Conservation (phyloP, 2,329 filamentous ascomycete species). For the Teratosphaeria destructans region DNA sequence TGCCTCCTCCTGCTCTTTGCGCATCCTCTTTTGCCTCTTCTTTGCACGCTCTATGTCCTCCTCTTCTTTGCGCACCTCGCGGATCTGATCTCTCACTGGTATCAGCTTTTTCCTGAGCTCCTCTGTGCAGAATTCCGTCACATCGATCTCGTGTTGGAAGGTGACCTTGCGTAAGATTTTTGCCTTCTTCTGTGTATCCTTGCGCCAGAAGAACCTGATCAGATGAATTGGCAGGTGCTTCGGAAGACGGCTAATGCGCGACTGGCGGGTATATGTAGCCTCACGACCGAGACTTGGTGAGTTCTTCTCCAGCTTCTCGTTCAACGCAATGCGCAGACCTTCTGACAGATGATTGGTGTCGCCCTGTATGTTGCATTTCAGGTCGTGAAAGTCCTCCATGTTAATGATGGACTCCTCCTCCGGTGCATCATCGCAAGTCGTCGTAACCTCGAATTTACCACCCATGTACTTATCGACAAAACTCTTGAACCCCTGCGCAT, state of each 20-base stretch:
- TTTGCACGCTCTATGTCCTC: conserved; percentile 83
- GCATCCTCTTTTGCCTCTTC: conserved; percentile 75
- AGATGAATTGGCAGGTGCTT: conserved; percentile 97
- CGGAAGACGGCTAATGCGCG: conserved; percentile 78
- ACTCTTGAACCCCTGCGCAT: conserved; percentile 43
- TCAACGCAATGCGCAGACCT: conserved; percentile 70
- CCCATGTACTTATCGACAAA: conserved; percentile 78
- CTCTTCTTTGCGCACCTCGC: conserved; percentile 89
- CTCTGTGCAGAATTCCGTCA: conserved; percentile 91
- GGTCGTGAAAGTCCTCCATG: conserved; percentile 74
- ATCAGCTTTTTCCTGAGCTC: conserved; percentile 72
- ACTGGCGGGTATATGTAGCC: conserved; percentile 78
- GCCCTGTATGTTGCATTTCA: conserved; percentile 88
- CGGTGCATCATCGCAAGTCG: conserved; percentile 78
- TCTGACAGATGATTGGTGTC: conserved; percentile 85
- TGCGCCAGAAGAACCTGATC: conserved; percentile 96
- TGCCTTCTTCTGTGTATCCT: conserved; percentile 91
- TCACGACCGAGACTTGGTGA: conserved; percentile 69
- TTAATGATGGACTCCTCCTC: conserved; percentile 58
- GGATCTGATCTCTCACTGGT: conserved; percentile 91
- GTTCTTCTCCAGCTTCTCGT: conserved; percentile 83
- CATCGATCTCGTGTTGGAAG: conserved; percentile 86
- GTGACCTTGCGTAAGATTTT: conserved; percentile 99
- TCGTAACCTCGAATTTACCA: conserved; percentile 65
- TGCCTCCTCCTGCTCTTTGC: conserved; percentile 45